Conservation (phyloP, 2,329 filamentous ascomycete species). For the Botrytis cinerea region DNA sequence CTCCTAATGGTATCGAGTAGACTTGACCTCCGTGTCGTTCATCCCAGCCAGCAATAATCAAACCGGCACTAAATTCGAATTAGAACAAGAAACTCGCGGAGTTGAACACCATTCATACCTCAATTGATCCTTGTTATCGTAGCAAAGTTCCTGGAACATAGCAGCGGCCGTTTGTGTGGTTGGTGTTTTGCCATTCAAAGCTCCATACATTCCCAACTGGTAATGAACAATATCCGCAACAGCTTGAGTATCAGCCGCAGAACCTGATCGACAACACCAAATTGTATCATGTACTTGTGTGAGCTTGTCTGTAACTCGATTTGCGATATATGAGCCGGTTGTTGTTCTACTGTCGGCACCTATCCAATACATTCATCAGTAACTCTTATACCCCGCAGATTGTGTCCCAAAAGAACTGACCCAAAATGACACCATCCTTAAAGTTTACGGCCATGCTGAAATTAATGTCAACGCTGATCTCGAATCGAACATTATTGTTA, state of each 20-base stretch:
- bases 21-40: slow-evolving; percentile 93
- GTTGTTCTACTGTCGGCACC: slow-evolving; percentile 97
- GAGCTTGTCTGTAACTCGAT: slow-evolving; percentile 98
- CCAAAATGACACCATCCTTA: slow-evolving; percentile 95
- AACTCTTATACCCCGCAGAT: background rate
- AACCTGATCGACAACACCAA: slow-evolving; percentile 98
- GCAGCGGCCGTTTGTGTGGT: slow-evolving; percentile 94
- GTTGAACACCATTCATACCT: slow-evolving; percentile 59
- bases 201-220: slow-evolving; percentile 88
- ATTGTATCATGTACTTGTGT: slow-evolving; percentile 98
- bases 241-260: slow-evolving; percentile 95
- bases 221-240: slow-evolving; percentile 98
- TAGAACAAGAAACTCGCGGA: slow-evolving; percentile 26
- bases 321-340: slow-evolving; percentile 96
- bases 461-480: slow-evolving; percentile 37
- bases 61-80: slow-evolving; percentile 68
- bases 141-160: slow-evolving; percentile 97
- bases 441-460: slow-evolving; percentile 97
- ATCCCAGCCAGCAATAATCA: slow-evolving; percentile 99
- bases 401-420: slow-evolving; percentile 46
- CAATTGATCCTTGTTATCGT: slow-evolving; percentile 91
- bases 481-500: slow-evolving; percentile 27
- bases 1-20: slow-evolving; percentile 94
- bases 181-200: slow-evolving; percentile 84
- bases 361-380: slow-evolving; percentile 39